Percentiles rank a stretch among this genome's conserved stretches.
These are phyloP conservation scores for Podosphaera xanthii DNA, from an alignment of 2,329 filamentous ascomycete genomes.

Conservation along the genomic window DNA sequence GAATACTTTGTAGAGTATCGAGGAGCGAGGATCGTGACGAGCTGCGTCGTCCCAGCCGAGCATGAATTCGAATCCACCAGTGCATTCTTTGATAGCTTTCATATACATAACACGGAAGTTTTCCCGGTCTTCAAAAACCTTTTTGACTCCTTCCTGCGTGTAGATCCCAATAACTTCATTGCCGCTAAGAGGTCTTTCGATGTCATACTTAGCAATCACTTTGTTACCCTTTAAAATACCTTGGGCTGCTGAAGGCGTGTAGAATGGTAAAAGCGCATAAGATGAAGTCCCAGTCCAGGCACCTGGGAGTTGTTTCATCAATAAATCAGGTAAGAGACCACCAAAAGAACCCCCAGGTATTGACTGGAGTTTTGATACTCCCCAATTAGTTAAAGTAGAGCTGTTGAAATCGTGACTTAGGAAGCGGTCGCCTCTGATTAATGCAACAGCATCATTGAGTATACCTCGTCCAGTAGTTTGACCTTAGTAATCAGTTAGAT, in stretches of 20 bases:
- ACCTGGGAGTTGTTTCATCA: slow-evolving; percentile 24
- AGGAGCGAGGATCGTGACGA: slow-evolving; percentile 20
- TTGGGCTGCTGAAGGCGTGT: slow-evolving; percentile 24
- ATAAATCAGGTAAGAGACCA: slow-evolving; percentile 21
- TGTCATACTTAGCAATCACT: slow-evolving; percentile 23
- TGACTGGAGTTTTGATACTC: slow-evolving; percentile 21
- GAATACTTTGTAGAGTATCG: slow-evolving; percentile 22
- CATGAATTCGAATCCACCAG: slow-evolving; percentile 24
- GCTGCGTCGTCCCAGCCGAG: slow-evolving; percentile 23
- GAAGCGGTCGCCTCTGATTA: slow-evolving; percentile 23
- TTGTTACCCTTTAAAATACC: slow-evolving; percentile 25
- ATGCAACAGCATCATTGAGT: slow-evolving; percentile 24
- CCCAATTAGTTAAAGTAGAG: slow-evolving; percentile 26
- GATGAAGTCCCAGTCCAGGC: slow-evolving; percentile 25
- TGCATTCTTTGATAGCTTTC: slow-evolving; percentile 19
- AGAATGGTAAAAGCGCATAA: slow-evolving; percentile 26
- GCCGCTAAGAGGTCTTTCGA: slow-evolving; percentile 20
- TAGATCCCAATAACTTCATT: slow-evolving; percentile 23
- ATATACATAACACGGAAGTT: slow-evolving; percentile 27
- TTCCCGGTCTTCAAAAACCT: slow-evolving; percentile 25
- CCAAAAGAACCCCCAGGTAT: slow-evolving; percentile 21
- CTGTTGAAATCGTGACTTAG: slow-evolving; percentile 26
- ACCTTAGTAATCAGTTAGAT: slow-evolving; percentile 3
- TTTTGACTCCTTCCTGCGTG: slow-evolving; percentile 26
- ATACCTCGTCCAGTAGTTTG: slow-evolving; percentile 23